Evolutionary conservation across 192 early-diverging fungal species (phyloP).

Genomic region (Dissophora globulifera): DNA sequence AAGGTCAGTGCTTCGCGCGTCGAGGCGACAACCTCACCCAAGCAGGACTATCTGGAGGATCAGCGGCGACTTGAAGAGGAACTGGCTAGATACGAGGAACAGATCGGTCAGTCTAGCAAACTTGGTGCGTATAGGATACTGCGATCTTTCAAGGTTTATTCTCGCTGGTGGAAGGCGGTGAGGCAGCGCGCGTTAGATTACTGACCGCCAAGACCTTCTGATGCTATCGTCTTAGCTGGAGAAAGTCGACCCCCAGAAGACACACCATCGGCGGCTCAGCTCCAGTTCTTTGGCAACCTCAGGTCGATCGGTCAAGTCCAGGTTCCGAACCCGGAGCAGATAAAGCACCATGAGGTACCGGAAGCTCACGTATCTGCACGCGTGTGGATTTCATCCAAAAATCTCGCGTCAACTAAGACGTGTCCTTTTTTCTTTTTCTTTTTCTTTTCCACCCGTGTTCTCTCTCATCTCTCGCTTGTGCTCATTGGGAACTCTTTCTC

Average conservation of each 20-base stretch:
- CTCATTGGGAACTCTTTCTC: too few species aligned
- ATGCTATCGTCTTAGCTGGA: slow-evolving; percentile 14
- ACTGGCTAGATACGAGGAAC: slow-evolving; percentile 30
- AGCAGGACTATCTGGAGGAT: slow-evolving; percentile 37
- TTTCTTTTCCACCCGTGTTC: too few species aligned
- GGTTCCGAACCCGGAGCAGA: slow-evolving; percentile 33
- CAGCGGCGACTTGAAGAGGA: slow-evolving; percentile 36
- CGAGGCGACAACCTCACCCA: slow-evolving; percentile 17
- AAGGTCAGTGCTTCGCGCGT: not conserved
- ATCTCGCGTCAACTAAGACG: not conserved
- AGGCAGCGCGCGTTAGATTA: too few species aligned
- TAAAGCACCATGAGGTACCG: slow-evolving; percentile 52
- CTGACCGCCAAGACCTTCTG: not conserved
- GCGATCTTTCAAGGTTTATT: too few species aligned
- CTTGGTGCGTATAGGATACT: too few species aligned
- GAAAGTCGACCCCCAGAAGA: slow-evolving; percentile 40
- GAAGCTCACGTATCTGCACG: not conserved
- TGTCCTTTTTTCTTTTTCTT: not conserved
- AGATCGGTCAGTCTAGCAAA: slow-evolving; percentile 18
- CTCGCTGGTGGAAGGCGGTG: too few species aligned
- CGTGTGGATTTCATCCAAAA: not conserved
- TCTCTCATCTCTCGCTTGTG: too few species aligned
- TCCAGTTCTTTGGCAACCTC: slow-evolving; percentile 52
- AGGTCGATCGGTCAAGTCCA: slow-evolving; percentile 38
- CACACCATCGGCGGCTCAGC: slow-evolving; percentile 45